Evolutionary conservation across 176 grass and related monocot species (phyloP), one percentile per base, ranked within the genome.

Genomic region (Oryza longistaminata): DNA sequence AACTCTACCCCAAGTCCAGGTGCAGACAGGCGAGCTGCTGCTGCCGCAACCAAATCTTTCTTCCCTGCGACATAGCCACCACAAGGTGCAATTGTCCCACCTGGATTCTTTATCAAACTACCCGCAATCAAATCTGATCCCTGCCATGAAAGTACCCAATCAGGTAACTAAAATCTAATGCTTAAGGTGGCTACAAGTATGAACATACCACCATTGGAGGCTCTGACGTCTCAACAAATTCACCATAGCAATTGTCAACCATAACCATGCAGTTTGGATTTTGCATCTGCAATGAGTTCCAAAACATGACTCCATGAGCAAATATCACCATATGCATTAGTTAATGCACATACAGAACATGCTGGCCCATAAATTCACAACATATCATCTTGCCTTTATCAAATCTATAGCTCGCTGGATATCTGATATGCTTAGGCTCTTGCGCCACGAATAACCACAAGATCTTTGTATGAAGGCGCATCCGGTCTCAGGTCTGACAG

Each of bases 161-260:
- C 58, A 94, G 52, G 67, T 40, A 40, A 40, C 39, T 60, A 74
- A 13, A 13, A 58, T 3, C 55, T 17, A 7, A 49, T 40, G 55
- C 42, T 19, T 31, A 3, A 73, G 6, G 46, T 49, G 42, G 40
- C 67, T 21, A 29, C 1, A 76, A 48, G 50, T 5, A 44, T 76
- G 83, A 71, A 82, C 75, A 31, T 93, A 95, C 95, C 89, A 92
- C 96, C 89, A 89, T 90, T 65, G 91, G 87, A 90, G 96, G 96
- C 48, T 98, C 93, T 4, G 66, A 81, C 58, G 81, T 90, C 80
- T 98, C 96, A 24, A 95, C 96, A 62, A 98, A 98, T 93, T 98
- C 96, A 73, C 96, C 93, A 67, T 98, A 98, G 81, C 96, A 98
- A 82, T 98, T 98, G 77, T 93, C 96, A 37, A 98, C 96, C 93